Conservation (phyloP, 352 stramenopile genomes). For the Pythium angustatum region DNA sequence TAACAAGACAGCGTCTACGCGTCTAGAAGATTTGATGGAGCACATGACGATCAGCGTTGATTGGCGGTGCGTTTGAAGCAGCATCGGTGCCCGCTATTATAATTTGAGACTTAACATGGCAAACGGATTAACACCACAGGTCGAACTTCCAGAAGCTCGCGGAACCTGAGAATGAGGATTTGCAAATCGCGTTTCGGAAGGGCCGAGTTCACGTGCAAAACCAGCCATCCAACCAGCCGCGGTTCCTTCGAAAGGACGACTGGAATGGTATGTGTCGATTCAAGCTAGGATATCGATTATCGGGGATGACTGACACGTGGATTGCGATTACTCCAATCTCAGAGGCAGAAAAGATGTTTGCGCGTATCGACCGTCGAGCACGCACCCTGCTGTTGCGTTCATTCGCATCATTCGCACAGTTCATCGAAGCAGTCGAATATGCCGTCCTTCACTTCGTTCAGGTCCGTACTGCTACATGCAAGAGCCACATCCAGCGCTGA, state of each 20-base stretch:
- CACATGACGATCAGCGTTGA: slow-evolving; percentile 88
- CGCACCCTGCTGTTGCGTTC: slow-evolving; percentile 69
- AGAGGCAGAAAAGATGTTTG: slow-evolving; percentile 84
- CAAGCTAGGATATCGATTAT: not conserved
- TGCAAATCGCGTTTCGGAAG: slow-evolving; percentile 76
- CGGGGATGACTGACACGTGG: not conserved
- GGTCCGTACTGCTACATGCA: slow-evolving; percentile 31
- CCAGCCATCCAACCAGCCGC: slow-evolving; percentile 38
- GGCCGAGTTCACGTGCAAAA: slow-evolving; percentile 42
- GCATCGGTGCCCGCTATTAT: too few relatives aligned
- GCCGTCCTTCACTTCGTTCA: slow-evolving; percentile 82
- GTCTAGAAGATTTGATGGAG: slow-evolving; percentile 84
- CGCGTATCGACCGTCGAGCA: slow-evolving; percentile 67
- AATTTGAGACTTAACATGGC: too few relatives aligned
- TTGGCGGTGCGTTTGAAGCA: slow-evolving; percentile 50
- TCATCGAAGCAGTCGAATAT: slow-evolving; percentile 80
- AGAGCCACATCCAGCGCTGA: too few relatives aligned
- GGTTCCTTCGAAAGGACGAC: slow-evolving; percentile 54
- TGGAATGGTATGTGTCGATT: slow-evolving; percentile 72
- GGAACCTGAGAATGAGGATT: slow-evolving; percentile 68
- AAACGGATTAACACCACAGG: too few relatives aligned
- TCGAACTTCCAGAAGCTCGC: slow-evolving; percentile 86
- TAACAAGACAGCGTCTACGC: slow-evolving; percentile 67
- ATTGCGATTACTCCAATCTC: not conserved
- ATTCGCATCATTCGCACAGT: slow-evolving; percentile 63